phyloP scores from a whole-genome alignment of 257 asterid genomes.

The Fraxinus americana region DNA sequence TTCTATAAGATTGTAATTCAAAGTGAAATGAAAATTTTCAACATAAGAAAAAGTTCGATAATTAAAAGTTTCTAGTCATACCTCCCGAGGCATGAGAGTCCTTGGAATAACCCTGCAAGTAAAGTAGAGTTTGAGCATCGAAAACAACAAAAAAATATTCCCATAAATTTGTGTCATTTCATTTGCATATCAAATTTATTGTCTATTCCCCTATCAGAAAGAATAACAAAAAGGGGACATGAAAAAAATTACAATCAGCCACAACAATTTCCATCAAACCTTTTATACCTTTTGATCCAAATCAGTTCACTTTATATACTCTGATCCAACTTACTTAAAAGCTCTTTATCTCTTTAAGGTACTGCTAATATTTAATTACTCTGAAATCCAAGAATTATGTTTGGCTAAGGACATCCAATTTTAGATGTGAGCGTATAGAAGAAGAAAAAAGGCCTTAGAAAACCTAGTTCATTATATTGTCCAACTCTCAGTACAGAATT shows the following conservation, averaged over 20 bases:
- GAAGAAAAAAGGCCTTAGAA: not conserved
- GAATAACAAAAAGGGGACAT: not conserved
- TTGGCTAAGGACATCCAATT: not conserved
- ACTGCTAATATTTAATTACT: not conserved
- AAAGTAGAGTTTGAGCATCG: not conserved
- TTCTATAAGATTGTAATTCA: too few relatives aligned
- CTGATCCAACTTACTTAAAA: too few relatives aligned
- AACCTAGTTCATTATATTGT: not conserved
- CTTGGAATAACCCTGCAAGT: conserved; percentile 86
- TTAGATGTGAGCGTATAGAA: not conserved
- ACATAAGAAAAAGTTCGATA: too few relatives aligned
- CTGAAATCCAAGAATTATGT: not conserved
- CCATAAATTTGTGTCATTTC: not conserved
- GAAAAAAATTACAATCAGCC: too few relatives aligned
- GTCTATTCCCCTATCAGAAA: not conserved
- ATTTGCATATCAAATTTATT: not conserved
- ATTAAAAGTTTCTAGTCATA: conserved; percentile 21
- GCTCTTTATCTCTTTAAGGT: too few relatives aligned
- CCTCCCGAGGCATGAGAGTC: conserved; percentile 96
- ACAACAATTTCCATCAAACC: not conserved
- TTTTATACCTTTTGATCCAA: not conserved
- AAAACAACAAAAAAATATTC: not conserved
- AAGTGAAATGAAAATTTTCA: not conserved
- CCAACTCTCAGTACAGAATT: too few relatives aligned
- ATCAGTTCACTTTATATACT: too few relatives aligned